These are phyloP conservation scores for Lepidium didymum DNA, from an alignment of 345 rosid species.

Conservation along the genomic window DNA sequence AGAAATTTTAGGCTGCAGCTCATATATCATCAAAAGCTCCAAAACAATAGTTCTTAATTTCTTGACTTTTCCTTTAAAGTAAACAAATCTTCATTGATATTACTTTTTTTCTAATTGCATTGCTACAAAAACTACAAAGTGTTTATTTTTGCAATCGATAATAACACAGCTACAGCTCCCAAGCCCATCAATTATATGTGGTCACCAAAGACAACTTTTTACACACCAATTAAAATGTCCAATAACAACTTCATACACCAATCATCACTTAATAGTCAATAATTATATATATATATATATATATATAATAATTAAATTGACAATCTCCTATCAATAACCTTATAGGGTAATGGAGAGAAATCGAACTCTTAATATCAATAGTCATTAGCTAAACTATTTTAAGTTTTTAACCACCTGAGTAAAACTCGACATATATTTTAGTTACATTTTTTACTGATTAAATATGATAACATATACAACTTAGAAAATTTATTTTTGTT, in stretches of 20 bases:
- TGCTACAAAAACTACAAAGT: background rate
- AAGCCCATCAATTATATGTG: conserved; percentile 17
- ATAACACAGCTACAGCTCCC: conserved; percentile 10
- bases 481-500: background rate
- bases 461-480: background rate
- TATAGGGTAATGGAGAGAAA: too few relatives aligned
- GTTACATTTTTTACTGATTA: background rate
- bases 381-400: too few relatives aligned
- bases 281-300: background rate
- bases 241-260: background rate
- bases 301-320: too few relatives aligned
- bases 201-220: conserved; percentile 15
- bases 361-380: too few relatives aligned
- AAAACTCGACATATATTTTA: too few relatives aligned
- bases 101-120: background rate
- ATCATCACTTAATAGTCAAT: background rate
- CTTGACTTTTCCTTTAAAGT: background rate
- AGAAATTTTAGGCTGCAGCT: background rate
- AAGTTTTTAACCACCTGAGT: too few relatives aligned
- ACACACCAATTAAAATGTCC: background rate
- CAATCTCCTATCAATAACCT: too few relatives aligned
- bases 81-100: background rate
- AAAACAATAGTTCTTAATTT: background rate
- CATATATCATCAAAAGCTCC: background rate
- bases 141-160: background rate